Evolutionary conservation across 2,329 filamentous ascomycete species (phyloP).

Genomic region (Arthrobotrys entomopaga): DNA sequence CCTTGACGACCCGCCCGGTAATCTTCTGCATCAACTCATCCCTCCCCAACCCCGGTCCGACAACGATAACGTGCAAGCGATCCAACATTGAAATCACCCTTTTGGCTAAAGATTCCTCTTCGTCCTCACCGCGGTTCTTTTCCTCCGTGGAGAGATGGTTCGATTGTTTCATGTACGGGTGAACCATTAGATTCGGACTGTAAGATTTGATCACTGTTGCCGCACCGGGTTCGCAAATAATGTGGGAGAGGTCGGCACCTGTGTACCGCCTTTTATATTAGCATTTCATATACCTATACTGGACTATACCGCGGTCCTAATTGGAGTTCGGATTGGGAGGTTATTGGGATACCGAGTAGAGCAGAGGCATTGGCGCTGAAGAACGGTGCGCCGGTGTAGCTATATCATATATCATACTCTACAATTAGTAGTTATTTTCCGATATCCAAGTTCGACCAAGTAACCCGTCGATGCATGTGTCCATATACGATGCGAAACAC

Average conservation of each 20-base stretch:
- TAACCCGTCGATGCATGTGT: neutral
- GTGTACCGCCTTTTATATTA: neutral
- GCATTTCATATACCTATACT: too few species aligned
- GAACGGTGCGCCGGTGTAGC: constrained; percentile 94
- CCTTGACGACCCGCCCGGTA: constrained; percentile 79
- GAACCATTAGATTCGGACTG: constrained; percentile 98
- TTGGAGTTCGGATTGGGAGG: neutral
- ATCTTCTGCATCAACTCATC: constrained; percentile 91
- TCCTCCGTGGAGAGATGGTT: constrained; percentile 66
- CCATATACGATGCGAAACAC: too few species aligned
- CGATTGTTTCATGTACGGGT: constrained; percentile 89
- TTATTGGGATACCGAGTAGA: constrained; percentile 72
- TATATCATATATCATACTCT: constrained; percentile 59
- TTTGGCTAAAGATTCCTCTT: constrained; percentile 72
- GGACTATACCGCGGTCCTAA: neutral
- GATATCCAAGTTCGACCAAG: neutral
- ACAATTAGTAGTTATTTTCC: neutral
- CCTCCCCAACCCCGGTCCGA: constrained; percentile 90
- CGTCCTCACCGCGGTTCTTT: constrained; percentile 65
- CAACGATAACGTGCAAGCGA: constrained; percentile 88
- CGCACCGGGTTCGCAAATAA: constrained; percentile 92
- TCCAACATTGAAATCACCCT: constrained; percentile 81
- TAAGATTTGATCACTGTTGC: constrained; percentile 93
- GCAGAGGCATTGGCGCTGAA: constrained; percentile 98
- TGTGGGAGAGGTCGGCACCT: constrained; percentile 73